These are phyloP conservation scores for Raddia distichophylla DNA, from an alignment of 176 grass and related monocot genomes.

Conservation along the genomic window DNA sequence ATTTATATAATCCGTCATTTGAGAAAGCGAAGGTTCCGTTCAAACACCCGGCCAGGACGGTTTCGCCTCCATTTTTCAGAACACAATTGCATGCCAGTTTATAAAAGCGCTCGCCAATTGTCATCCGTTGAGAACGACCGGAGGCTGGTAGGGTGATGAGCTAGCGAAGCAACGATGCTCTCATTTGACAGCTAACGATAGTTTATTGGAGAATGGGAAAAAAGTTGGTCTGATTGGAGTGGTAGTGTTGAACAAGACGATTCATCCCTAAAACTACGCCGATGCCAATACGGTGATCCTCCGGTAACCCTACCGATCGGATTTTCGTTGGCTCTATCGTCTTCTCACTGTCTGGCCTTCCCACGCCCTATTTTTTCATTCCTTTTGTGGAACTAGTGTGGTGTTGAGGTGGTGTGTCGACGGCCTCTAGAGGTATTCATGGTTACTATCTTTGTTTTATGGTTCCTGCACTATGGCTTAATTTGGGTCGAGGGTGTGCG, in stretches of 20 bases:
- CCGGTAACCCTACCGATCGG: too few species aligned
- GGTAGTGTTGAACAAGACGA: background rate
- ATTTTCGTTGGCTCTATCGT: too few species aligned
- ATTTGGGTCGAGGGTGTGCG: too few species aligned
- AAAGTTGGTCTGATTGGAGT: background rate
- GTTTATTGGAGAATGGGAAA: background rate
- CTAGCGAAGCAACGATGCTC: constrained; percentile 30
- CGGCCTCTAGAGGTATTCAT: too few species aligned
- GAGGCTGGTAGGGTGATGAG: background rate
- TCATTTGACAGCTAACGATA: background rate
- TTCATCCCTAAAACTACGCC: background rate
- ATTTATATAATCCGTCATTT: background rate
- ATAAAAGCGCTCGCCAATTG: constrained; percentile 18
- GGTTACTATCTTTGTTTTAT: too few species aligned
- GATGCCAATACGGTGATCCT: too few species aligned
- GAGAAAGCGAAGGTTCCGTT: background rate
- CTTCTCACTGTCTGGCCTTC: too few species aligned
- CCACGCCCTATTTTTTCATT: too few species aligned
- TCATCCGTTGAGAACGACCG: constrained; percentile 12
- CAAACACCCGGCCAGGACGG: background rate
- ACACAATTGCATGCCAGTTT: background rate
- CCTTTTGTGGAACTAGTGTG: too few species aligned
- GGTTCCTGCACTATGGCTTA: too few species aligned
- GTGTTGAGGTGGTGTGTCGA: too few species aligned
- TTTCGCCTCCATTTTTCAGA: background rate